Percentiles rank a stretch among this genome's conserved stretches.
phyloP scores from a whole-genome alignment of 1,284 basidiomycete genomes.

The Cystobasidium pallidum region DNA sequence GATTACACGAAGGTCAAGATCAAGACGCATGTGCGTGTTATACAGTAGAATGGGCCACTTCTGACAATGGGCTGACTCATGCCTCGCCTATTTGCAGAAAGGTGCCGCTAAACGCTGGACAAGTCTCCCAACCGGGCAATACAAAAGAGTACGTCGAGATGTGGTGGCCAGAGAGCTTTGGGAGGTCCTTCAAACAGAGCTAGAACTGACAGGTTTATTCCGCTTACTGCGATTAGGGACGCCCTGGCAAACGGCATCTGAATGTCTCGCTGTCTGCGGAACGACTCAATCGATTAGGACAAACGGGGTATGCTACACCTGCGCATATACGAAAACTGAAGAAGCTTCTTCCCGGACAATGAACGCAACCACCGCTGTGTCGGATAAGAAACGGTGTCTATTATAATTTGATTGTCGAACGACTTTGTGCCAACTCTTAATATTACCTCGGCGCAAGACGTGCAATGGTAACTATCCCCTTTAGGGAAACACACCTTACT shows the following conservation, averaged over 20 bases:
- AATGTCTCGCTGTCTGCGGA: conserved; percentile 38
- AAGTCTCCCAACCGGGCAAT: conserved; percentile 34
- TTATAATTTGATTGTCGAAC: background rate
- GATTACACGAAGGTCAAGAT: conserved; percentile 38
- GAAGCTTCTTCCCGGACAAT: conserved; percentile 35
- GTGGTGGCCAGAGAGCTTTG: background rate
- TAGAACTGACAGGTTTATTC: background rate
- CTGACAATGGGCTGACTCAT: background rate
- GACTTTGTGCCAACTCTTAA: background rate
- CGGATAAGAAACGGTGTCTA: too few relatives aligned
- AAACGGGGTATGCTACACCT: conserved; percentile 38
- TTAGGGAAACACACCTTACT: too few relatives aligned
- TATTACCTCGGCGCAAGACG: too few relatives aligned
- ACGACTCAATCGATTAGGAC: conserved; percentile 33
- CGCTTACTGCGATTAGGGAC: background rate
- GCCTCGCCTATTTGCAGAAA: conserved; percentile 28
- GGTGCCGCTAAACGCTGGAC: conserved; percentile 43
- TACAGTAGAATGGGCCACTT: too few relatives aligned
- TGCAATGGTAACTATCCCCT: background rate
- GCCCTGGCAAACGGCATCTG: conserved; percentile 42
- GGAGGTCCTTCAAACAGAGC: too few relatives aligned
- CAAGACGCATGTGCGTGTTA: conserved; percentile 41
- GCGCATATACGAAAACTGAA: conserved; percentile 25
- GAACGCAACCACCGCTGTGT: background rate
- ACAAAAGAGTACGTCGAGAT: conserved; percentile 28